Percentiles rank a stretch among this genome's conserved stretches.
Evolutionary conservation across 108 stramenopile genomes (phyloP).

Genomic region (Hondaea fermentalgiana): DNA sequence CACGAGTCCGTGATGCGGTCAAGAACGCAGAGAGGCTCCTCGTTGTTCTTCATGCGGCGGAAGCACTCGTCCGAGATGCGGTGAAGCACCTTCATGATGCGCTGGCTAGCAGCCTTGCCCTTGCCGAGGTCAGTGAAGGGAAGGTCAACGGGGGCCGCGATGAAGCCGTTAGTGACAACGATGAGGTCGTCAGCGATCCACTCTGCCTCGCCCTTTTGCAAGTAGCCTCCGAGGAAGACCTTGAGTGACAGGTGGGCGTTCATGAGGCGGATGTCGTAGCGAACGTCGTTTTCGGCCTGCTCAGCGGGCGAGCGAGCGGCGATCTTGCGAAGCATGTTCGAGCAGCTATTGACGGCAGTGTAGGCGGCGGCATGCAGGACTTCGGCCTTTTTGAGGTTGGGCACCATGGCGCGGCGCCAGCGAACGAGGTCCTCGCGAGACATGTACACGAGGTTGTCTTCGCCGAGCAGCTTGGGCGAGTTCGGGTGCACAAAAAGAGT

Average conservation of each 20-base stretch:
- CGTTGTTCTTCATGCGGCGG: not conserved
- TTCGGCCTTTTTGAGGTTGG: not conserved
- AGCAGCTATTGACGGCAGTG: not conserved
- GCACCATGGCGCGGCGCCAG: not conserved
- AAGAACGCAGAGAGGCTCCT: not conserved
- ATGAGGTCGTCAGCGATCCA: not conserved
- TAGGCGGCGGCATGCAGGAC: not conserved
- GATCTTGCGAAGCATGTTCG: not conserved
- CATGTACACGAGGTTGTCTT: not conserved
- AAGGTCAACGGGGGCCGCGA: not conserved
- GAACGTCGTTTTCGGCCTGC: not conserved
- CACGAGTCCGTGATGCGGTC: not conserved
- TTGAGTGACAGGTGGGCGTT: not conserved
- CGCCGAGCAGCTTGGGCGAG: not conserved
- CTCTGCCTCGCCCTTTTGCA: not conserved
- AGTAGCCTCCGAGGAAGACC: not conserved
- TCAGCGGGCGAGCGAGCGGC: not conserved
- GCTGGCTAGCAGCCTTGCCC: not conserved
- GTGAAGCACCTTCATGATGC: not conserved
- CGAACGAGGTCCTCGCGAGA: not conserved
- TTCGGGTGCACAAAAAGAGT: not conserved
- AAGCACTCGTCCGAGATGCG: not conserved
- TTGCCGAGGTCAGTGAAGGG: not conserved
- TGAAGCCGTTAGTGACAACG: not conserved
- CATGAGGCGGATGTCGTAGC: not conserved